Percentiles rank a stretch among this genome's conserved stretches.
These are phyloP conservation scores for Cephaloascus albidus DNA, from an alignment of 805 yeast genomes.

Conservation along the genomic window DNA sequence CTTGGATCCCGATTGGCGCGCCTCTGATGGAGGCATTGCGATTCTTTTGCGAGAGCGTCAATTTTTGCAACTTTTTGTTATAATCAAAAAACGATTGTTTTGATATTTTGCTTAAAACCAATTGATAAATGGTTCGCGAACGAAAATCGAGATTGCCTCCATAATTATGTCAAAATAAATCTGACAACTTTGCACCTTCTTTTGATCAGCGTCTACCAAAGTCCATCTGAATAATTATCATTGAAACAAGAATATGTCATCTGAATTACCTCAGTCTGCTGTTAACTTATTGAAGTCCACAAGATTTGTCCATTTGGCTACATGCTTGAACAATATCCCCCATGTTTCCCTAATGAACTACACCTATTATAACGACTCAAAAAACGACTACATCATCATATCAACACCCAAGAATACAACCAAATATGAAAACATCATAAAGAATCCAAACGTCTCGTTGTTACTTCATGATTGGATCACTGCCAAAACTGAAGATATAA, in stretches of 20 bases:
- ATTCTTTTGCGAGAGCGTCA: no score
- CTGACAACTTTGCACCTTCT: no score
- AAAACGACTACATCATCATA: slow-evolving; percentile 48
- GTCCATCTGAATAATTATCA: no score
- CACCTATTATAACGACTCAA: slow-evolving; percentile 42
- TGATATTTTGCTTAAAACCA: no score
- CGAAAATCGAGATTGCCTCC: no score
- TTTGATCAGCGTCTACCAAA: no score
- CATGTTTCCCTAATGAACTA: slow-evolving; percentile 91
- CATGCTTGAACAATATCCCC: slow-evolving; percentile 65
- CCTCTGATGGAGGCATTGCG: no score
- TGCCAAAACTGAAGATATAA: slow-evolving; percentile 29
- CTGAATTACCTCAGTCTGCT: neutral
- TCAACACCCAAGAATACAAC: slow-evolving; percentile 66
- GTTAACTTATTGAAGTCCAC: slow-evolving; percentile 40
- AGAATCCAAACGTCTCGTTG: slow-evolving; percentile 73
- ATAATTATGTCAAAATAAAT: no score
- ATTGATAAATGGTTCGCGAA: no score
- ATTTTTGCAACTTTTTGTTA: no score
- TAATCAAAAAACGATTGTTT: no score
- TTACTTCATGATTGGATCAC: slow-evolving; percentile 89
- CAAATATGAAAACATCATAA: slow-evolving; percentile 59
- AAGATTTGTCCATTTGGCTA: slow-evolving; percentile 76
- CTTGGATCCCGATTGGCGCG: no score
- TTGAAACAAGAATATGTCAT: neutral